Base-by-base conservation (phyloP, 768 basidiomycete species). In the Cystofilobasidium macerans region DNA sequence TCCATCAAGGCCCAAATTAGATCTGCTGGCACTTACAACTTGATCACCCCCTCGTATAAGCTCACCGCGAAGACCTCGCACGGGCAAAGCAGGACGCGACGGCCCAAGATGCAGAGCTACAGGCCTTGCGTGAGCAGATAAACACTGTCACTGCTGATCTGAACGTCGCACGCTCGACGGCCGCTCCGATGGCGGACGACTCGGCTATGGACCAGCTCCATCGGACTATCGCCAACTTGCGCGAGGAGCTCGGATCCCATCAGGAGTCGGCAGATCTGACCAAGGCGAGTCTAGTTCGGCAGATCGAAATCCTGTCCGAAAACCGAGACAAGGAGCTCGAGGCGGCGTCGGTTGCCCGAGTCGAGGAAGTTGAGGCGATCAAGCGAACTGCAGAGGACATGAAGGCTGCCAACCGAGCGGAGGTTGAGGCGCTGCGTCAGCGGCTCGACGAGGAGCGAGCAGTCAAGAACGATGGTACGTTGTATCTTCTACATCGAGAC, bases 381-480 rank as follows among this genome's bases (percentile, higher is more conserved):
- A 8, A 18, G 42, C 42, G 42, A 4, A 20, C 7, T 14, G 9
- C 14, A 4, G 38, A 42, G 40, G 33, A n/a, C 45, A 53, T 54
- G 48, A n/a, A 51, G 32, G 20, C 53, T 30, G 24, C 26, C 11
- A 32, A 35, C 33, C 42, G 22, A 38, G 22, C 32, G 20, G 51
- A 61, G 53, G 54, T 38, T 35, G 24, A 30, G 51, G n/a, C 1
- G 1, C 33, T 67, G 14, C 26, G 35, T 11, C 59, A 54, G 33
- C 18, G 57, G 65, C 22, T 67, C 28, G 59, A 67, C 30, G 13
- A 56, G 26, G 65, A 67, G 60, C 28, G 65, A 9, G 58, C 61
- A n/a, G 47, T 42, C 16, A 67, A 67, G 26, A 43, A 56, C 38
- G 47, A 57, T 36, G 65, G 65, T 67, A 2, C 32, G 65, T 61